Base-by-base conservation (phyloP, 805 yeast species). In the Spathaspora sp. region DNA sequence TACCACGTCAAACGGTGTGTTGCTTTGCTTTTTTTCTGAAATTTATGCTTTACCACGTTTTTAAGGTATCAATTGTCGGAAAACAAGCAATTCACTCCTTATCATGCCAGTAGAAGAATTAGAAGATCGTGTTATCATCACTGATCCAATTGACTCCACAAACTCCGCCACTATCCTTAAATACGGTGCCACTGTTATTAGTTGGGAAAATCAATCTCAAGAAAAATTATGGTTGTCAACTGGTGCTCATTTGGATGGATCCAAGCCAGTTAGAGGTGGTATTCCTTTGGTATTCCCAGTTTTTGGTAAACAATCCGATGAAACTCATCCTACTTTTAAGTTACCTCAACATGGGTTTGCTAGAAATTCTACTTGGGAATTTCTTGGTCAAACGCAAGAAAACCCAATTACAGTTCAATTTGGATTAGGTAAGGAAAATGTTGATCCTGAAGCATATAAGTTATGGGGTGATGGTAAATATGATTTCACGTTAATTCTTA, bases 261-360 rank as follows among this genome's bases (percentile, higher is more conserved):
- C 93, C 44, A 88, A 87, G 64, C 96, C 99, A 1, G 97, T 94
- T 17, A 82, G 99, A 67, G 99, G 99, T 57, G 99, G 99, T 48
- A 89, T 94, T 49, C 99, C 99, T 11, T 74, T 94, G 20, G 98
- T 93, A 8, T 94, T 94, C 78, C 99, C 99, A 2, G 89, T 86
- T 1, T 88, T 88, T 62, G 98, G 99, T 53, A 91, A 84, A 57
- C 73, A 77, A 12, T 75, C 77, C 31, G 76, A 79, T 7, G 77
- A 73, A 51, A 23, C 50, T 9, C 76, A 72, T 52, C 87, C 88
- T 3, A 81, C 91, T 40, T 76, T 74, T 48, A 67, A 78, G 35
- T 79, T 94, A 57, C 97, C 97, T 17, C 98, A 94, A 72, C 99
- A 94, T 66, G 99, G 99, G 1, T 88, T 94, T 72, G 99, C 97